A percentile compares a stretch with the other conserved stretches of the same genome.
Conservation (phyloP, 1,284 basidiomycete genomes). For the Ceratobasidium sp. region DNA sequence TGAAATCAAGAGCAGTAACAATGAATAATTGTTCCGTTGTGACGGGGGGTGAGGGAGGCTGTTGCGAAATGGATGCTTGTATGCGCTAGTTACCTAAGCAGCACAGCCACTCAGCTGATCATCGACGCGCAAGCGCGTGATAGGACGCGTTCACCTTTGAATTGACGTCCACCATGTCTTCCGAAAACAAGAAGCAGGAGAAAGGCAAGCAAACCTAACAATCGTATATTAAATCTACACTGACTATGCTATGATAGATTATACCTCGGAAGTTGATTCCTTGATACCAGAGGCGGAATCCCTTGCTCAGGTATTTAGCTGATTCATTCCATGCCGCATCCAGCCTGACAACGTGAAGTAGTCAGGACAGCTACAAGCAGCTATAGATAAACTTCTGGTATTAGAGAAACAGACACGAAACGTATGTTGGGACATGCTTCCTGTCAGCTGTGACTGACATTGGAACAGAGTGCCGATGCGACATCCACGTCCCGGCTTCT, state of each 20-base stretch:
- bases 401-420: constrained; percentile 98
- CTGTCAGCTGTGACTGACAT: constrained; percentile 6
- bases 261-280: constrained; percentile 56
- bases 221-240: neutral
- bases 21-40: no score
- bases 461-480: constrained; percentile 84
- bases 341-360: constrained; percentile 43
- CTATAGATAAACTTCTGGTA: constrained; percentile 86
- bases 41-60: no score
- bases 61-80: neutral
- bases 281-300: constrained; percentile 55
- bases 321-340: constrained; percentile 30
- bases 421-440: constrained; percentile 59
- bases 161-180: constrained; percentile 31
- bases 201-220: neutral
- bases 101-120: constrained; percentile 18
- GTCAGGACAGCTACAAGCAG: constrained; percentile 80
- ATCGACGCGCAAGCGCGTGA: constrained; percentile 36
- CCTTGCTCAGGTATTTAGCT: constrained; percentile 52
- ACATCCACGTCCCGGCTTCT: constrained; percentile 88
- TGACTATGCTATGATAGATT: constrained; percentile 50
- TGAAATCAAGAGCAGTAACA: no score
- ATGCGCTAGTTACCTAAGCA: neutral
- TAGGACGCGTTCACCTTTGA: constrained; percentile 6
- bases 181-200: constrained; percentile 41